These are phyloP conservation scores for Botrytis pseudocinerea DNA, from an alignment of 2,329 filamentous ascomycete species.

Conservation along the genomic window DNA sequence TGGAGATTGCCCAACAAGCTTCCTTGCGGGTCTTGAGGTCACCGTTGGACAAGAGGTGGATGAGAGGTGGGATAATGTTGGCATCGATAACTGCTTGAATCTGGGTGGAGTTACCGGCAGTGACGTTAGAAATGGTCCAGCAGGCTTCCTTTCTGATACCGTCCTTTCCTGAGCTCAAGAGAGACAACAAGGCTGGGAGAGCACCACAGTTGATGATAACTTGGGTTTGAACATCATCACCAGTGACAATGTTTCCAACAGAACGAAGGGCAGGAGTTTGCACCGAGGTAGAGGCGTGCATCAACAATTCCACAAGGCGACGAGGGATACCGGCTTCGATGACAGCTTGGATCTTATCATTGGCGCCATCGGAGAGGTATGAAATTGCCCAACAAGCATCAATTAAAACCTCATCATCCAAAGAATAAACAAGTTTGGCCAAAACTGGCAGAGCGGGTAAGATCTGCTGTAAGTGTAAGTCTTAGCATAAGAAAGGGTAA, in stretches of 20 bases:
- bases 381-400: conserved; percentile 99
- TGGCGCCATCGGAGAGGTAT: conserved; percentile 95
- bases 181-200: conserved; percentile 85
- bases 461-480: conserved; percentile 61
- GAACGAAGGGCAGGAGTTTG: conserved; percentile 96
- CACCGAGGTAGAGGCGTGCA: conserved; percentile 97
- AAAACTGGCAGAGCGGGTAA: conserved; percentile 91
- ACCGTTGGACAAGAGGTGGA: conserved; percentile 92
- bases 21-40: conserved; percentile 99
- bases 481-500: conserved; percentile 28
- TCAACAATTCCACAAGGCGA: conserved; percentile 91
- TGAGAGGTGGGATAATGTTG: conserved; percentile 93
- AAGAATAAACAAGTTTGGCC: conserved; percentile 95
- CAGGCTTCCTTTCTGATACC: conserved; percentile 99
- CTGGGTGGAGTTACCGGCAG: conserved; percentile 94
- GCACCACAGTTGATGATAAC: conserved; percentile 99
- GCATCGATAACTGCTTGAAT: conserved; percentile 97
- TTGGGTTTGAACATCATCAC: conserved; percentile 97
- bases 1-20: conserved; percentile 99
- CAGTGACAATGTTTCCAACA: conserved; percentile 97
- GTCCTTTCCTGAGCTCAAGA: conserved; percentile 96
- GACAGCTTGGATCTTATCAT: conserved; percentile 99
- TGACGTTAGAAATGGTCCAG: conserved; percentile 99
- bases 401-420: conserved; percentile 97
- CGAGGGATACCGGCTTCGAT: conserved; percentile 98